A percentile compares a stretch with the other conserved stretches of the same genome.
These are phyloP conservation scores for Capronia americana DNA, from an alignment of 2,329 filamentous ascomycete species.

Conservation along the genomic window DNA sequence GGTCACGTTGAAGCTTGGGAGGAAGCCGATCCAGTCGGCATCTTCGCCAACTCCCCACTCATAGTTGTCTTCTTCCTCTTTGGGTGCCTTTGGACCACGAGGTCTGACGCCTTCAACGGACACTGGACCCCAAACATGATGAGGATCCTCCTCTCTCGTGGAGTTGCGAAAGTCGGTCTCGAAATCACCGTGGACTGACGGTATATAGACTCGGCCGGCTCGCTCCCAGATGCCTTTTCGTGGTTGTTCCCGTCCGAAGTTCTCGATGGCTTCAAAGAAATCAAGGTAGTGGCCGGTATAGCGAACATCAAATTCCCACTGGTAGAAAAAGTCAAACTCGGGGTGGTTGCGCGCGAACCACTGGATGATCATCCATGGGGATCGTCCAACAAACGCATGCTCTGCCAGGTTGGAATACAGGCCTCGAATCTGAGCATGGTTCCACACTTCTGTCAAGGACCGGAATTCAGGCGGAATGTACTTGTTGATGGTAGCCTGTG, in stretches of 20 bases:
- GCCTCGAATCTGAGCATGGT: slow-evolving; percentile 46
- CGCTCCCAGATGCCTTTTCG: slow-evolving; percentile 66
- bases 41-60: slow-evolving; percentile 79
- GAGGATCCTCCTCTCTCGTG: slow-evolving; percentile 39
- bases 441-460: slow-evolving; percentile 76
- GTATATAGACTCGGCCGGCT: slow-evolving; percentile 63
- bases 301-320: slow-evolving; percentile 84
- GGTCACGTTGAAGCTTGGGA: slow-evolving; percentile 78
- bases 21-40: slow-evolving; percentile 74
- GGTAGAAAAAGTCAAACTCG: slow-evolving; percentile 83
- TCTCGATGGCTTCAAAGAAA: slow-evolving; percentile 69
- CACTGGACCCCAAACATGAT: slow-evolving; percentile 68
- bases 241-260: slow-evolving; percentile 61
- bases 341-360: slow-evolving; percentile 77
- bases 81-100: slow-evolving; percentile 68
- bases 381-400: slow-evolving; percentile 41
- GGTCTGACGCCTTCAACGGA: slow-evolving; percentile 65
- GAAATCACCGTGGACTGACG: slow-evolving; percentile 59
- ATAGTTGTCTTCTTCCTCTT: slow-evolving; percentile 67
- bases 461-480: slow-evolving; percentile 73
- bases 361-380: slow-evolving; percentile 74
- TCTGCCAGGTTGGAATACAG: slow-evolving; percentile 41
- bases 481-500: slow-evolving; percentile 61
- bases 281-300: slow-evolving; percentile 84
- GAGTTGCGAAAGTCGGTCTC: slow-evolving; percentile 41